phyloP scores from a whole-genome alignment of 768 basidiomycete species.

The Serendipita sp. region DNA sequence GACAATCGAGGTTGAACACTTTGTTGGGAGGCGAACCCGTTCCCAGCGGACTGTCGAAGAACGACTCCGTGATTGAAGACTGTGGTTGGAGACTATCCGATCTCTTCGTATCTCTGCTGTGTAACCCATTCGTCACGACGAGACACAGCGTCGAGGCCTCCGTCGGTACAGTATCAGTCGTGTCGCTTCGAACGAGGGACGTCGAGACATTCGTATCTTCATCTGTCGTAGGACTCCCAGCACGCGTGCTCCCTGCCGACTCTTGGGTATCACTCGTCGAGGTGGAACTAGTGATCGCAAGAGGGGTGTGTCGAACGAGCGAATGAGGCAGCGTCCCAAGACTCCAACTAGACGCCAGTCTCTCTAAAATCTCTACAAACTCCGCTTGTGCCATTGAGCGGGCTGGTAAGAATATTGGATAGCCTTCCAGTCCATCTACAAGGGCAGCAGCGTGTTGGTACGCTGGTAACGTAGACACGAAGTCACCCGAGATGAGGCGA shows the following conservation, averaged over 20 bases:
- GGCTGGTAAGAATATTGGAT: slow-evolving; percentile 75
- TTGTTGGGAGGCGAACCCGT: background rate
- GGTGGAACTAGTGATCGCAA: background rate
- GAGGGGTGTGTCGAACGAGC: background rate
- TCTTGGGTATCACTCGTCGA: background rate
- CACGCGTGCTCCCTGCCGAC: background rate
- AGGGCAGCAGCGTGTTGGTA: slow-evolving; percentile 52
- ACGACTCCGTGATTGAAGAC: background rate
- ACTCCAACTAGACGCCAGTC: slow-evolving; percentile 63
- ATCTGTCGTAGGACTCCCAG: background rate
- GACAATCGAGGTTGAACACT: slow-evolving; percentile 35
- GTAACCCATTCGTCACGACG: background rate
- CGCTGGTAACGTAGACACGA: slow-evolving; percentile 40
- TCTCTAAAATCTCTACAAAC: slow-evolving; percentile 70
- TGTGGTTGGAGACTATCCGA: background rate
- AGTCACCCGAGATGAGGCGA: slow-evolving; percentile 63
- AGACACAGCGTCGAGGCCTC: background rate
- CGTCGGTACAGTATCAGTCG: background rate
- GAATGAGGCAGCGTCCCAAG: slow-evolving; percentile 27
- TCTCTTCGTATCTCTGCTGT: no score
- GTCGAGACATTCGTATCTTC: background rate
- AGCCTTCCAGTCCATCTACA: slow-evolving; percentile 73
- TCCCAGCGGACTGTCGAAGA: background rate
- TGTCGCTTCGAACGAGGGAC: no score
- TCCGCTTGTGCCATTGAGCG: slow-evolving; percentile 83